Base-by-base conservation (phyloP, 2,329 filamentous ascomycete species). In the Ophiostoma ips region DNA sequence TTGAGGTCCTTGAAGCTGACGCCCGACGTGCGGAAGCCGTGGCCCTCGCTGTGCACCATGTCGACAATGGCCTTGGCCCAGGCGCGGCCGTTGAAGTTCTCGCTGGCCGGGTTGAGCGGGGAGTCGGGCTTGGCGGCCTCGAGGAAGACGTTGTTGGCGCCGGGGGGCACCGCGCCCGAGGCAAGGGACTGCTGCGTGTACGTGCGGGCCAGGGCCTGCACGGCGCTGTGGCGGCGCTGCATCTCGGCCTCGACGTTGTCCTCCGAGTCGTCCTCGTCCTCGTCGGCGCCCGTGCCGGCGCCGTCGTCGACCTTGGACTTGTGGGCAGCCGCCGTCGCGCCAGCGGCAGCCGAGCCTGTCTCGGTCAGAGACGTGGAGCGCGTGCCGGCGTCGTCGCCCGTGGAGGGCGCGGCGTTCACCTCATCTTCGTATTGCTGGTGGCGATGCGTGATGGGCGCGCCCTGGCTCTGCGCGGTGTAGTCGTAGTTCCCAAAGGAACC, bases 1-100 rank as follows among this genome's bases (percentile, higher is more conserved):
- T 76, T 84, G 50, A 87, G 68, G 59, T 84, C 73, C 62, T 77
- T 74, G 66, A 82, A 86, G 47, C 73, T 71, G 41, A 87, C 70
- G 44, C 83, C 82, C 1, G 77, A 72, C 13, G 75, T 76, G 58
- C 81, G 74, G 62, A 78, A 78, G 13, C 65, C 61, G 55, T 70
- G 68, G 48, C 76, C 79, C 51, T 75, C 71, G 53, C 65, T 68
- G 31, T 69, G 68, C 43, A 71, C 67, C 53, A 76, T 64, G 53
- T 70, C 68, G 31, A 79, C 72, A 10, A 83, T 61, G 33, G 76
- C 68, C 65, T 75, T 79, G 52, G 76, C 75, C 81, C 81, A 84
- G 3, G 66, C 64, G 19, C 67, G 64, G n/a, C 70, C 67, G 52
- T 65, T 71, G 61, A 78, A 78, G n/a, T 71, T 67, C 13, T 63